phyloP scores from a whole-genome alignment of 345 rosid species.

The Isatis tinctoria region DNA sequence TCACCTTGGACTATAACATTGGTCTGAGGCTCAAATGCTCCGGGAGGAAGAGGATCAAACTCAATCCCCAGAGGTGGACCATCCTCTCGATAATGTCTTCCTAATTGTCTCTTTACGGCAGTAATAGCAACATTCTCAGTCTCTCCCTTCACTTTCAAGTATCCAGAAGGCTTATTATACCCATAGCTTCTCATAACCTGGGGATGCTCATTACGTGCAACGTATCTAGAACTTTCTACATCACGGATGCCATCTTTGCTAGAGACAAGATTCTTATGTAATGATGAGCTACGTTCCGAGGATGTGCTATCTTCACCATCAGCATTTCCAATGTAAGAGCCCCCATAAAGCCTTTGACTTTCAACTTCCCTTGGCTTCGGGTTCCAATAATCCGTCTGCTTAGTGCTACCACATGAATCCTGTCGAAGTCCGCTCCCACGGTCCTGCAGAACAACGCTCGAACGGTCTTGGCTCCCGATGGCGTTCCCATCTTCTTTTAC shows the following conservation, averaged over 20 bases:
- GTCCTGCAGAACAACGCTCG: conserved; percentile 78
- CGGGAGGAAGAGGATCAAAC: conserved; percentile 82
- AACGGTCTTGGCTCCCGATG: conserved; percentile 74
- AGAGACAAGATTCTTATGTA: conserved; percentile 49
- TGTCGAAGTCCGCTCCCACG: conserved; percentile 77
- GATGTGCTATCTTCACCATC: conserved; percentile 60
- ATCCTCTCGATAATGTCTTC: conserved; percentile 70
- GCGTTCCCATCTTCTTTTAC: conserved; percentile 50
- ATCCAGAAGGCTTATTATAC: conserved; percentile 67
- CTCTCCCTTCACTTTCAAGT: conserved; percentile 74
- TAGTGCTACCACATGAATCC: conserved; percentile 97
- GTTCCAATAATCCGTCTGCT: conserved; percentile 59
- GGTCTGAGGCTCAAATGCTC: conserved; percentile 70
- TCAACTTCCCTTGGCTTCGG: conserved; percentile 79
- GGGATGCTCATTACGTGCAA: conserved; percentile 37
- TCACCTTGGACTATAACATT: conserved; percentile 52
- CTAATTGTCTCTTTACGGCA: conserved; percentile 81
- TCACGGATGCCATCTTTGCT: conserved; percentile 36
- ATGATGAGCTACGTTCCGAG: conserved; percentile 65
- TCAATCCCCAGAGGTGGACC: conserved; percentile 76
- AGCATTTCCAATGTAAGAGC: conserved; percentile 36
- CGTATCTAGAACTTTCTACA: conserved; percentile 36
- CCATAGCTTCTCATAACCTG: conserved; percentile 39
- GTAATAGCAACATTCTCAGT: conserved; percentile 69
- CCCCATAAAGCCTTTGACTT: conserved; percentile 58